Percentiles rank a stretch among this genome's conserved stretches.
phyloP scores from a whole-genome alignment of 768 basidiomycete species.

The Boletus vinaceobasis region DNA sequence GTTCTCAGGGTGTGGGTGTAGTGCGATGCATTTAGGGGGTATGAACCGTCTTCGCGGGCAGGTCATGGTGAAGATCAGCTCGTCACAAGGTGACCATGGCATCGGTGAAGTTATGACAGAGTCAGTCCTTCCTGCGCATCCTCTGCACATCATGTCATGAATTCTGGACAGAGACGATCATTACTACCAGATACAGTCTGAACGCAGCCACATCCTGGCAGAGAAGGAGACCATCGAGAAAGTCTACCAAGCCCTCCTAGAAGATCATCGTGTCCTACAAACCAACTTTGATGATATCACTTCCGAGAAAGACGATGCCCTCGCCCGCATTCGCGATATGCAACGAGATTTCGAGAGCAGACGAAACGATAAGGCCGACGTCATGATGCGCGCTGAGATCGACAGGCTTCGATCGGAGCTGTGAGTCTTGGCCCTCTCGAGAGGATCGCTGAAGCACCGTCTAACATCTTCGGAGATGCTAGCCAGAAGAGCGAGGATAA shows the following conservation, averaged over 20 bases:
- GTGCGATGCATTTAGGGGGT: neutral
- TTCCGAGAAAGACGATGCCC: slow-evolving; percentile 76
- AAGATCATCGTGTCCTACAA: slow-evolving; percentile 74
- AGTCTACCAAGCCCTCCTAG: slow-evolving; percentile 69
- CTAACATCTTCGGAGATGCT: slow-evolving; percentile 33
- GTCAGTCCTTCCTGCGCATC: slow-evolving; percentile 42
- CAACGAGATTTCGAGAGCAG: slow-evolving; percentile 56
- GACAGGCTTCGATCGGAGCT: slow-evolving; percentile 78
- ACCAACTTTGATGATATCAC: slow-evolving; percentile 71
- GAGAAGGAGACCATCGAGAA: slow-evolving; percentile 89
- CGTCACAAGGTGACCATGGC: slow-evolving; percentile 45
- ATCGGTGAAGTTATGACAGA: slow-evolving; percentile 72
- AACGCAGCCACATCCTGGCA: slow-evolving; percentile 67
- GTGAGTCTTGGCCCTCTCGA: slow-evolving; percentile 48
- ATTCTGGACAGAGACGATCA: slow-evolving; percentile 68
- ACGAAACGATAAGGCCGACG: slow-evolving; percentile 70
- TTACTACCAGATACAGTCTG: slow-evolving; percentile 82
- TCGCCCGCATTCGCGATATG: slow-evolving; percentile 57
- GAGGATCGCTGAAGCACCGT: slow-evolving; percentile 2
- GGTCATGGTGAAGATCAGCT: slow-evolving; percentile 74
- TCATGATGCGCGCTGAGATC: slow-evolving; percentile 74
- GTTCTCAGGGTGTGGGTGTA: slow-evolving; percentile 16
- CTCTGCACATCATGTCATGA: slow-evolving; percentile 10
- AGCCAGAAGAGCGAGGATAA: slow-evolving; percentile 96
- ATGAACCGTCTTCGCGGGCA: slow-evolving; percentile 25